Base-by-base conservation (phyloP, 306 rosid genomes). In the Cicer chorassanicum region DNA sequence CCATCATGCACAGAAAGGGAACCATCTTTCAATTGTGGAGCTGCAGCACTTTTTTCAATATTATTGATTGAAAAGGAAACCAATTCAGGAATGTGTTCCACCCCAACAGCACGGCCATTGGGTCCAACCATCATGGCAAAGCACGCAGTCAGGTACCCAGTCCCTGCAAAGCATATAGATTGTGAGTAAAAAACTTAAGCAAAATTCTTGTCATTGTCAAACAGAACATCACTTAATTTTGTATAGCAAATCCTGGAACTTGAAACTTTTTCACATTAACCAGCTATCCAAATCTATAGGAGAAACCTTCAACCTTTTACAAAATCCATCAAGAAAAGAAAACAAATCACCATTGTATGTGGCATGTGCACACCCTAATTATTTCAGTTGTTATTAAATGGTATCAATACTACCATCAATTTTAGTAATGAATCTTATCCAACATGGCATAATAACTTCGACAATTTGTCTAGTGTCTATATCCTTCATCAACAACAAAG, bases 31-130 rank as follows among this genome's bases (percentile, higher is more conserved):
- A 92, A 72, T 1, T 80, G 74, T 29, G 88, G 74, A 66, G 93
- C 93, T 3, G 93, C 96, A 3, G 91, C 91, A 84, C 96, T 89
- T 74, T 89, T 90, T 42, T 86, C 68, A 59, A 95, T 90, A 81
- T 92, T 95, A 78, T 79, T 51, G 24, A 82, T 82, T 51, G 99
- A 92, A 64, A 84, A 92, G 78, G 91, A 86, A 49, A 79, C 91
- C 87, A 95, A 80, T 77, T 95, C 98, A 40, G 98, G 93, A 88
- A 95, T 95, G 76, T 95, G 98, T 44, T 95, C 99, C 70, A 95
- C 96, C 0, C 99, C 98, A 65, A 92, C 84, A 34, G 89, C 85
- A 21, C 76, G 86, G 59, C 98, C 99, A 82, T 90, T 74, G 16
- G 97, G 87, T 69, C 98, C 98, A 48, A 92, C 96, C 98, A 95